phyloP scores from a whole-genome alignment of 23 red algal species.

The Pyropia haitanensis region DNA sequence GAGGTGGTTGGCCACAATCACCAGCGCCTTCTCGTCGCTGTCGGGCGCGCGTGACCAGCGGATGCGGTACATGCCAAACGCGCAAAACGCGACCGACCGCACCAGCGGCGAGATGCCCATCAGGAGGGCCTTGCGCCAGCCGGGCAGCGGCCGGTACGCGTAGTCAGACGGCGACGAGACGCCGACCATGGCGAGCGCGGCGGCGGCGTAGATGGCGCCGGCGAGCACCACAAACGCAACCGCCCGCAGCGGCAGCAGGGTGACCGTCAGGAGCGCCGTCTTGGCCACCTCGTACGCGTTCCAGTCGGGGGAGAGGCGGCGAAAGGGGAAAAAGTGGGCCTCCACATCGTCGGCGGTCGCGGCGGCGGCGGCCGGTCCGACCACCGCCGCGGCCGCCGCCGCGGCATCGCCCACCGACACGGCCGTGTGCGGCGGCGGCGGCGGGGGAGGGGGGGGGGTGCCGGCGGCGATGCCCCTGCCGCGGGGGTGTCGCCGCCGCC shows the following conservation, averaged over 20 bases:
- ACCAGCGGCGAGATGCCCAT: constrained; percentile 24
- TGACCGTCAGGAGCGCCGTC: constrained; percentile 24
- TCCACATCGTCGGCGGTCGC: constrained; percentile 29
- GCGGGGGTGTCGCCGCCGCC: no score
- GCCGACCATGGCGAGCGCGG: constrained; percentile 16
- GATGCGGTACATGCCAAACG: constrained; percentile 53
- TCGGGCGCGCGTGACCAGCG: background rate
- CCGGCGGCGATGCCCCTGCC: no score
- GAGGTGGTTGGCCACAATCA: constrained; percentile 70
- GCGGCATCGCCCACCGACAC: no score
- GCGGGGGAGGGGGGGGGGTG: no score
- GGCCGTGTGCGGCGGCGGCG: no score
- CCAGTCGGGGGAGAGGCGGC: constrained; percentile 31
- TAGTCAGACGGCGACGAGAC: constrained; percentile 5
- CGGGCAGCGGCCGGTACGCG: constrained; percentile 19
- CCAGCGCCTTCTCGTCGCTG: constrained; percentile 17
- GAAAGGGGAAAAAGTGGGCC: constrained; percentile 32
- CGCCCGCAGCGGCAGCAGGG: constrained; percentile 42
- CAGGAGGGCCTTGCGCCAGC: constrained; percentile 33
- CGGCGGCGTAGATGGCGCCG: constrained; percentile 11
- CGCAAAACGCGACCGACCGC: constrained; percentile 38
- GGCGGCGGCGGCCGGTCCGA: background rate
- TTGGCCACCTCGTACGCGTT: constrained; percentile 24
- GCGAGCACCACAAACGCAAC: constrained; percentile 23
- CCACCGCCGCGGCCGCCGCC: no score